These are phyloP conservation scores for Manihot esculenta DNA, from an alignment of 441 rosid genomes.

Conservation along the genomic window DNA sequence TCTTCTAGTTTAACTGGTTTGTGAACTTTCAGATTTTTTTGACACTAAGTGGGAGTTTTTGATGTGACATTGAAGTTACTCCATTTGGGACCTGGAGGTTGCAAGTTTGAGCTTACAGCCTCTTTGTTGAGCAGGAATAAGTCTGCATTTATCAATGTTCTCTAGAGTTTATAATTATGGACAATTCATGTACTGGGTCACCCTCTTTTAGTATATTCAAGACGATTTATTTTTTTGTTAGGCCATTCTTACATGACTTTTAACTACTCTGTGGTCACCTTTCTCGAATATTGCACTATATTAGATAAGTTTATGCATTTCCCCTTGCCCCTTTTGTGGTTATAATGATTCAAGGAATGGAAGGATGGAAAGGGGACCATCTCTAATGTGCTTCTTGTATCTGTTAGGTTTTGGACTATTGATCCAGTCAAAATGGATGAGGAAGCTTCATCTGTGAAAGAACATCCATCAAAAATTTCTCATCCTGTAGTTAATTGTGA, in stretches of 20 bases:
- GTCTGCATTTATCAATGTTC: too few relatives aligned
- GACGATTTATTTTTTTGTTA: background rate
- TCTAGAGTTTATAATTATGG: too few relatives aligned
- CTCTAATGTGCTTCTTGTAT: slow-evolving; percentile 19
- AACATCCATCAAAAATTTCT: slow-evolving; percentile 36
- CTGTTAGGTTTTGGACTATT: slow-evolving; percentile 55
- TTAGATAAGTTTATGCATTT: background rate
- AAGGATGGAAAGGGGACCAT: background rate
- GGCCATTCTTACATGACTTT: background rate
- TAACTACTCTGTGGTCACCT: background rate
- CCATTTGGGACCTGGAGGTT: too few relatives aligned
- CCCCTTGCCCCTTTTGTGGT: background rate
- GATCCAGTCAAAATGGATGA: slow-evolving; percentile 42
- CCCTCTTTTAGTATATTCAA: background rate
- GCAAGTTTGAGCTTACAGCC: too few relatives aligned
- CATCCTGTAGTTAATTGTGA: slow-evolving; percentile 60
- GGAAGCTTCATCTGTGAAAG: slow-evolving; percentile 31
- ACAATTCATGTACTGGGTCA: too few relatives aligned
- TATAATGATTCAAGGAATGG: background rate
- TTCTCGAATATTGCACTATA: background rate
- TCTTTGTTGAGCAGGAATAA: too few relatives aligned
- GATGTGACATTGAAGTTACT: too few relatives aligned
- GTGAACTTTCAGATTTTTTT: background rate
- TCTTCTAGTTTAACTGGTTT: background rate
- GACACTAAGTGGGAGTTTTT: background rate